Percentiles rank a stretch among this genome's conserved stretches.
phyloP scores from a whole-genome alignment of 208 protist species.

The Trypanosoma theileri region DNA sequence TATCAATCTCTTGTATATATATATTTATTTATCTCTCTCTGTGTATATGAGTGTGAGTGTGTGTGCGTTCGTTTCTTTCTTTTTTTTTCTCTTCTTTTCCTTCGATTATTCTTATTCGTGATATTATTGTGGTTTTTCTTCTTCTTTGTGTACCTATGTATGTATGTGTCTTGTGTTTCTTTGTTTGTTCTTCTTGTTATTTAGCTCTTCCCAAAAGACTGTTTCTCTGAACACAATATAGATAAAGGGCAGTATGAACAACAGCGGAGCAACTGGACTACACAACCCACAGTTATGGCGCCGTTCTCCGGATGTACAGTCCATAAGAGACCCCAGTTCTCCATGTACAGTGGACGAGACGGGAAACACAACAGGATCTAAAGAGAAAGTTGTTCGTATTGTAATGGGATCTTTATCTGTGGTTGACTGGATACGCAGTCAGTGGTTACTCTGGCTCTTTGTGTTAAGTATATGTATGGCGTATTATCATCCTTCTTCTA shows the following conservation, averaged over 20 bases:
- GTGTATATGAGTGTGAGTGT: background rate
- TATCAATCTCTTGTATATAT: too few relatives aligned
- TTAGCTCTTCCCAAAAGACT: too few relatives aligned
- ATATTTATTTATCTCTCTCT: background rate
- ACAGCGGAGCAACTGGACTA: background rate
- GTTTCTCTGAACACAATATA: too few relatives aligned
- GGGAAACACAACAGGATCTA: background rate
- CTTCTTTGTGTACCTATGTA: too few relatives aligned
- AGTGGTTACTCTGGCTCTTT: slow-evolving; percentile 30
- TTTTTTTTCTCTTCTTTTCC: slow-evolving; percentile 15
- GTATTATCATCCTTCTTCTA: slow-evolving; percentile 23
- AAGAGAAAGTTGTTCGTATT: slow-evolving; percentile 22
- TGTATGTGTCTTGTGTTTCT: background rate
- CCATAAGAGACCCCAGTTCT: background rate
- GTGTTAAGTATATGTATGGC: slow-evolving; percentile 23
- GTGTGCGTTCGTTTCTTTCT: slow-evolving; percentile 17
- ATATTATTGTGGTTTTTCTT: too few relatives aligned
- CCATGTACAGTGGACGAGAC: background rate
- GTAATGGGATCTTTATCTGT: slow-evolving; percentile 25
- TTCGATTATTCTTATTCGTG: background rate
- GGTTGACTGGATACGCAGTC: slow-evolving; percentile 28
- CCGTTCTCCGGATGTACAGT: slow-evolving; percentile 9
- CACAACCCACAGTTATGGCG: slow-evolving; percentile 12
- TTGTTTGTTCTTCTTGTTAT: background rate
- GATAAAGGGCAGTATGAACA: slow-evolving; percentile 4